These are phyloP conservation scores for Rubia tinctorum DNA, from an alignment of 305 asterid genomes.

Conservation along the genomic window DNA sequence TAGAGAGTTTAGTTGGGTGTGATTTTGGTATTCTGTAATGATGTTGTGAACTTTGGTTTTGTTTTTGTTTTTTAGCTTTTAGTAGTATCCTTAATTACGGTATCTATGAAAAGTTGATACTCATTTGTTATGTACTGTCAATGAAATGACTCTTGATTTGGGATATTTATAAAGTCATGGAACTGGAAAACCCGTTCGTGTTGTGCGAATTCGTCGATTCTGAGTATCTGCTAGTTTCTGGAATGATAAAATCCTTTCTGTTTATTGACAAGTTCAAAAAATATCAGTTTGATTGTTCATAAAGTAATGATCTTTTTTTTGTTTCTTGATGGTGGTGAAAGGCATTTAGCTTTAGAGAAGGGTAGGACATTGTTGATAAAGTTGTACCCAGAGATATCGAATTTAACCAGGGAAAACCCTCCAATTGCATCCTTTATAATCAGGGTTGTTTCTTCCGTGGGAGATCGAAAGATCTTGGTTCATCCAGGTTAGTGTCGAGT, in stretches of 20 bases:
- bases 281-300: no score
- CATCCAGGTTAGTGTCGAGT: conserved; percentile 62
- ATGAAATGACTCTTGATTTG: background rate
- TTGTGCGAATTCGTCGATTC: background rate
- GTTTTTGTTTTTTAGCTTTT: background rate
- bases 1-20: background rate
- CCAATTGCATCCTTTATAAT: conserved; percentile 84
- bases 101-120: background rate
- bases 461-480: conserved; percentile 75
- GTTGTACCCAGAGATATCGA: conserved; percentile 75
- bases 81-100: background rate
- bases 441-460: conserved; percentile 64
- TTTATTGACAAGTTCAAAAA: background rate
- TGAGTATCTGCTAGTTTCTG: background rate
- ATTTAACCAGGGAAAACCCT: conserved; percentile 70
- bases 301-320: background rate
- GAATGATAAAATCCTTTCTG: background rate
- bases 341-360: conserved; percentile 94
- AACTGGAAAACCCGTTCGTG: background rate
- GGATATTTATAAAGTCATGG: background rate
- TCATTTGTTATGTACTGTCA: background rate
- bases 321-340: conserved; percentile 23
- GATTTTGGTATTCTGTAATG: background rate
- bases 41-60: background rate
- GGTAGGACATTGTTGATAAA: conserved; percentile 59